Evolutionary conservation across 2,329 filamentous ascomycete genomes (phyloP), one percentile per base, ranked within the genome.

Genomic region (Colletotrichum somersetense): DNA sequence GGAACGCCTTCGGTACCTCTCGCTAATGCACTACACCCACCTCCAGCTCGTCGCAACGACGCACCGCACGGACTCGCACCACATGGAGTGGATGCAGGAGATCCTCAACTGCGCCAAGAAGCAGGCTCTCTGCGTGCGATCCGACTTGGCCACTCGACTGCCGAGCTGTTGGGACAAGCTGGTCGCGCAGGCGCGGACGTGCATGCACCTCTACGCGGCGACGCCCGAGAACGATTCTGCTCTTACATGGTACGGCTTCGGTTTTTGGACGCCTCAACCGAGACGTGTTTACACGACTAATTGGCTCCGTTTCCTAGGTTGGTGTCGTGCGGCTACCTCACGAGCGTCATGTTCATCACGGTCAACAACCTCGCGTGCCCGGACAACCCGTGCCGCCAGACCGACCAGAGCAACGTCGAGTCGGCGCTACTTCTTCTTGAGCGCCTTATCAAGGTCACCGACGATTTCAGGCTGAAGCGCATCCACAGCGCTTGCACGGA

Each of bases 381-480:
- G 1, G 44, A 66, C 4, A 40, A 62, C 2, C 52, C 62, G 0
- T 61, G 20, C 8, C 63, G 63, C 20, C 30, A 48, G 10, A 57
- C 58, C 0, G 72, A 73, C 50, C 72, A 73, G 56, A 67, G 72
- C 33, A 65, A 72, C 3, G 65, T 72, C 20, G 72, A 73, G 1
- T 68, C 69, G 2, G 61, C 63, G 1, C 35, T 73, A 2, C 64
- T 72, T 1, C 8, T 66, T 5, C 50, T 73, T 1, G 68, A 65
- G 8, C 70, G 62, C 1, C 50, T 66, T 0, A 66, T 72, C 18
- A 67, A 68, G 26, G 52, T 53, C 14, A 65, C 72, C 3, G 64
- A 68, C 5, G 62, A 74, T 4, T n/a, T 18, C 20, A 11, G 64
- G 14, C 46, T 74, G 1, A 58, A 68, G 57, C 52, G 63, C 16